Conservation (phyloP, 2,329 filamentous ascomycete species). For the Alternaria hordeiaustralica region DNA sequence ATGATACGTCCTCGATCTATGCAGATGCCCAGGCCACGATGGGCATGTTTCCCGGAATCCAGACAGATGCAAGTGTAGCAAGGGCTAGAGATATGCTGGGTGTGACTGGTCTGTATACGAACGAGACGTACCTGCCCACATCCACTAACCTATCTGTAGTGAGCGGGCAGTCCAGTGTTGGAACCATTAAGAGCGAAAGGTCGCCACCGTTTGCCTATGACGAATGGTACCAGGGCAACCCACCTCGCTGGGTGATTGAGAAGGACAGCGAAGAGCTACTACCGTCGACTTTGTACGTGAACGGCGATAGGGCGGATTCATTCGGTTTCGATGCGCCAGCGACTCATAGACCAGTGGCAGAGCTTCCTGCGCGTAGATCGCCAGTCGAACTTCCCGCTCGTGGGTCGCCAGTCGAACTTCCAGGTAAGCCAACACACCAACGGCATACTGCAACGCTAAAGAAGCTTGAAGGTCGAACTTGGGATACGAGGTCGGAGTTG, state of each 20-base stretch:
- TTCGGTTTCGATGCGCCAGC: background rate
- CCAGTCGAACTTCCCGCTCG: background rate
- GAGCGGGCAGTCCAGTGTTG: background rate
- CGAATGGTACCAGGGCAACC: background rate
- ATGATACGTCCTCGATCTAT: background rate
- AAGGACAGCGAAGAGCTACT: background rate
- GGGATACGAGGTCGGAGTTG: background rate
- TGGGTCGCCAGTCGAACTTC: background rate
- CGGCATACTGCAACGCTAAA: slow-evolving; percentile 3
- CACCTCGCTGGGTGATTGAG: background rate
- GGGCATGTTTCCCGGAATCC: background rate
- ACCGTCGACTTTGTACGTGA: background rate
- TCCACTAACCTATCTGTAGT: background rate
- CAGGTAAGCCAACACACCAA: background rate
- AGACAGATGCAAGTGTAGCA: background rate
- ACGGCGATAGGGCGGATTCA: background rate
- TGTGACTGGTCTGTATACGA: background rate
- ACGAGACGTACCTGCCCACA: background rate
- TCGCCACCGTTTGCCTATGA: background rate
- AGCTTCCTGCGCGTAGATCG: background rate
- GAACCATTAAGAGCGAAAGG: background rate
- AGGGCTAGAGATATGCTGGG: too few species aligned
- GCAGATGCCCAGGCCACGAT: background rate
- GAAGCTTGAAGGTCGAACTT: slow-evolving; percentile 5
- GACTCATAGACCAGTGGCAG: background rate